These are phyloP conservation scores for Penicillium canescens DNA, from an alignment of 495 filamentous ascomycete genomes.

Conservation along the genomic window DNA sequence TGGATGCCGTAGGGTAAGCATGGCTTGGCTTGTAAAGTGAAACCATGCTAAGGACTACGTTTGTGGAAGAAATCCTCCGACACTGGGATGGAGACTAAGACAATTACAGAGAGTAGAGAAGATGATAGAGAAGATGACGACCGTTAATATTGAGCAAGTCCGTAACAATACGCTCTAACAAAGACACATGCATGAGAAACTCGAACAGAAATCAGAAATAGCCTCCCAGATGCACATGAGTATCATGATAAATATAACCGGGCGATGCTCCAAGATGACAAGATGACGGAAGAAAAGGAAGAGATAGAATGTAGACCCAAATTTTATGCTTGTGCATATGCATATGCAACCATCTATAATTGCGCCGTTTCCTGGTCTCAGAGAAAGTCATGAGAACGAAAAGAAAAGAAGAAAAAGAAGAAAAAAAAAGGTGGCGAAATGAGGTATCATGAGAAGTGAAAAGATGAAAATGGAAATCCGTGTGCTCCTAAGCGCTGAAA, in stretches of 20 bases:
- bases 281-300: conserved; percentile 10
- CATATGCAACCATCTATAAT: conserved; percentile 26
- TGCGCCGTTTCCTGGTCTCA: conserved; percentile 22
- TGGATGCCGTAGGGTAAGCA: too few relatives aligned
- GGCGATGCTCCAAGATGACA: conserved; percentile 31
- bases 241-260: conserved; percentile 33
- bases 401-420: conserved; percentile 8
- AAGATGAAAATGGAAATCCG: conserved; percentile 4
- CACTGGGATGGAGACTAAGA: not conserved
- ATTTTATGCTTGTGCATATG: conserved; percentile 21
- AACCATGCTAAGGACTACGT: too few relatives aligned
- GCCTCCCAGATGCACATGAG: conserved; percentile 45
- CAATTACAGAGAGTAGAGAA: not conserved
- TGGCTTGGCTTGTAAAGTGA: too few relatives aligned
- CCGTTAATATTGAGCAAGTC: conserved; percentile 21
- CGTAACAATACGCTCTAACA: conserved; percentile 13
- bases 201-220: conserved; percentile 26
- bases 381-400: conserved; percentile 13
- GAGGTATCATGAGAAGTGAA: conserved; percentile 18
- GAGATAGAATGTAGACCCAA: conserved; percentile 14
- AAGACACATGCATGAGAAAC: not conserved
- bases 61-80: too few relatives aligned
- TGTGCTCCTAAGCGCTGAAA: conserved; percentile 6
- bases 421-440: conserved; percentile 1
- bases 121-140: conserved; percentile 5